Percentiles rank a stretch among this genome's conserved stretches.
phyloP scores from a whole-genome alignment of 2,329 filamentous ascomycete genomes.

The Curvularia verruculosa region DNA sequence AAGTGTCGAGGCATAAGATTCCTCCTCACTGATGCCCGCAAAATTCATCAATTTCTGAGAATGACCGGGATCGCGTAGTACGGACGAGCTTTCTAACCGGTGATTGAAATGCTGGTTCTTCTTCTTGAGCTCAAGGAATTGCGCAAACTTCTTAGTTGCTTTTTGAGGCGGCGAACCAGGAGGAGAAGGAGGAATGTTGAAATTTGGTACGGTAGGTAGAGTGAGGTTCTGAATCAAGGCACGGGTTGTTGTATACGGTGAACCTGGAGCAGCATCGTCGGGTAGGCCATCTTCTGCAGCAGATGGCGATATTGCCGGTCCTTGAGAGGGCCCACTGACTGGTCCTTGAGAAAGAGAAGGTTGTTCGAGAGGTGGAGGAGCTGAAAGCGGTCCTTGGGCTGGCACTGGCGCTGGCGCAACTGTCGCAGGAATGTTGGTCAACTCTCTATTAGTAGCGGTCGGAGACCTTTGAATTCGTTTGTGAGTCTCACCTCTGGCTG shows the following conservation, averaged over 20 bases:
- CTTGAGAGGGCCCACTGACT: slow-evolving; percentile 37
- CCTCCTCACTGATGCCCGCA: slow-evolving; percentile 61
- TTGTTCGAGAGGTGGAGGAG: slow-evolving; percentile 16
- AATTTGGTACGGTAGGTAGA: slow-evolving; percentile 72
- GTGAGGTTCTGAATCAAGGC: slow-evolving; percentile 73
- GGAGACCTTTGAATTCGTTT: slow-evolving; percentile 37
- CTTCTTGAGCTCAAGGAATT: slow-evolving; percentile 78
- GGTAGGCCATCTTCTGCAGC: slow-evolving; percentile 20
- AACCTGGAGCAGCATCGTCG: slow-evolving; percentile 50
- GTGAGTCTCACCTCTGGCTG: slow-evolving; percentile 48
- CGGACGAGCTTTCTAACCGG: slow-evolving; percentile 69
- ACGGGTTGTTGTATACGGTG: slow-evolving; percentile 71
- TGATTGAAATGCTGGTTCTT: slow-evolving; percentile 80
- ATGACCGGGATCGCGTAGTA: slow-evolving; percentile 74
- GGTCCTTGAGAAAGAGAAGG: slow-evolving; percentile 15
- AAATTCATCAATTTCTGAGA: slow-evolving; percentile 75
- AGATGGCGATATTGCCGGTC: slow-evolving; percentile 33
- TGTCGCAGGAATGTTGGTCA: slow-evolving; percentile 31
- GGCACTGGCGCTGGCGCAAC: slow-evolving; percentile 20
- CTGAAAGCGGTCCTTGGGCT: slow-evolving; percentile 9
- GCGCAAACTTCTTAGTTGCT: slow-evolving; percentile 70
- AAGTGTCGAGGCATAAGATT: slow-evolving; percentile 70
- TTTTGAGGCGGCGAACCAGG: slow-evolving; percentile 58
- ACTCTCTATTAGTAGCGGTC: slow-evolving; percentile 57
- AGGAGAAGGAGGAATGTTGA: slow-evolving; percentile 76